Evolutionary conservation across 306 rosid species (phyloP), one percentile per base, ranked within the genome.

Genomic region (Vigna radiata): DNA sequence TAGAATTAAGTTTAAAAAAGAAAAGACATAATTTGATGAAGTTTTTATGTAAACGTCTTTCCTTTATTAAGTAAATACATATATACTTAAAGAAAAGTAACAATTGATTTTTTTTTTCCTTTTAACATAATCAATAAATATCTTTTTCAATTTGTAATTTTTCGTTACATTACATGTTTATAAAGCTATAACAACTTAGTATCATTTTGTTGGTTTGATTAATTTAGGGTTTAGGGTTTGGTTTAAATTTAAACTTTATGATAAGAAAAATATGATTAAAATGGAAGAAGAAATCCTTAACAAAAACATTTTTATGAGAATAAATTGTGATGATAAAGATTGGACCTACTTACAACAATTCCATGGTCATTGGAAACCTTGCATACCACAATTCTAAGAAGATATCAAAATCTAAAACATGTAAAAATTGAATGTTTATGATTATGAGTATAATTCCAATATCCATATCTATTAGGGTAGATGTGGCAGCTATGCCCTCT

Each of bases 281-380:
- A 36, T 1, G 41, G 41, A 36, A 36, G 6, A 36, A 36, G 27
- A 25, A 25, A 7, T 36, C 6, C 5, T 2, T 59, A 12, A 56
- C 1, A 33, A 33, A 33, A 33, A 33, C 6, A 33, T 33, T 4
- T 33, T 33, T 33, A 33, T 33, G 11, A 56, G 14, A 56, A 56
- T 56, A 56, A 11, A 18, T 68, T 75, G 23, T 49, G 77, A 17
- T 18, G 21, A 37, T 37, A 37, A 39, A 4, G 73, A 75, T n/a
- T 11, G 46, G 58, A 65, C 68, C 59, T 1, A 27, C 29, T 29
- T 15, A 41, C 36, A 33, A 68, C 29, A 31, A n/a, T 55, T 77
- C 60, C 68, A 29, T 77, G n/a, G 7, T 25, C 65, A 76, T 52
- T 76, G 80, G 64, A 50, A 48, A 33, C 19, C 17, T 64, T 76